Percentiles rank a stretch among this genome's conserved stretches.
These are phyloP conservation scores for Neocatenulostroma microsporum DNA, from an alignment of 2,329 filamentous ascomycete genomes.

Conservation along the genomic window DNA sequence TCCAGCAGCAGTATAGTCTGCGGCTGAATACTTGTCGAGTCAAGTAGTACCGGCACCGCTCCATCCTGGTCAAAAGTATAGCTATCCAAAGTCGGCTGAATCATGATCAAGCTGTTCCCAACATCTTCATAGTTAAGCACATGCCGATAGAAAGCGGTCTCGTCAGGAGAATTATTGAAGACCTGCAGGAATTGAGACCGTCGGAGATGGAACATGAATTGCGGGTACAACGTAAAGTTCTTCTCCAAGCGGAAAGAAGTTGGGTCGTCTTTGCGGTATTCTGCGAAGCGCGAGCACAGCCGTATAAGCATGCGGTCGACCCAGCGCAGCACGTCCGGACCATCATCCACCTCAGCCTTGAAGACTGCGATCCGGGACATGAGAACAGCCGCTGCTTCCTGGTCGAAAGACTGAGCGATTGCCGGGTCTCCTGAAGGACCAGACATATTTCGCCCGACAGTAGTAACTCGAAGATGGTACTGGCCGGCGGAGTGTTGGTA, in stretches of 20 bases:
- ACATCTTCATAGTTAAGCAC: slow-evolving; percentile 97
- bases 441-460: slow-evolving; percentile 81
- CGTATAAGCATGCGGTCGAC: slow-evolving; percentile 98
- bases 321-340: slow-evolving; percentile 96
- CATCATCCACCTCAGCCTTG: slow-evolving; percentile 97
- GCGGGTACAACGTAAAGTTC: slow-evolving; percentile 97
- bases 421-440: slow-evolving; percentile 90
- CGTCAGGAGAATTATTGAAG: slow-evolving; percentile 98
- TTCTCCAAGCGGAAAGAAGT: slow-evolving; percentile 95
- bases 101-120: slow-evolving; percentile 95
- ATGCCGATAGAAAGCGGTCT: slow-evolving; percentile 98
- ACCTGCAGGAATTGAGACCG: slow-evolving; percentile 97
- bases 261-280: slow-evolving; percentile 96
- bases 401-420: slow-evolving; percentile 94
- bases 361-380: slow-evolving; percentile 99
- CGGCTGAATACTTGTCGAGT: slow-evolving; percentile 92
- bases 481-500: slow-evolving; percentile 97
- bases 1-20: slow-evolving; percentile 90
- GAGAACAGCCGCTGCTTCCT: slow-evolving; percentile 92
- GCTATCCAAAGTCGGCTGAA: slow-evolving; percentile 92
- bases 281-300: slow-evolving; percentile 90
- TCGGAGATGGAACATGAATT: slow-evolving; percentile 99
- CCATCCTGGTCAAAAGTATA: slow-evolving; percentile 97
- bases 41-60: slow-evolving; percentile 83
- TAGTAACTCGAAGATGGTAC: slow-evolving; percentile 92